Evolutionary conservation across 306 rosid genomes (phyloP), one percentile per base, ranked within the genome.

Genomic region (Vigna trinervia): DNA sequence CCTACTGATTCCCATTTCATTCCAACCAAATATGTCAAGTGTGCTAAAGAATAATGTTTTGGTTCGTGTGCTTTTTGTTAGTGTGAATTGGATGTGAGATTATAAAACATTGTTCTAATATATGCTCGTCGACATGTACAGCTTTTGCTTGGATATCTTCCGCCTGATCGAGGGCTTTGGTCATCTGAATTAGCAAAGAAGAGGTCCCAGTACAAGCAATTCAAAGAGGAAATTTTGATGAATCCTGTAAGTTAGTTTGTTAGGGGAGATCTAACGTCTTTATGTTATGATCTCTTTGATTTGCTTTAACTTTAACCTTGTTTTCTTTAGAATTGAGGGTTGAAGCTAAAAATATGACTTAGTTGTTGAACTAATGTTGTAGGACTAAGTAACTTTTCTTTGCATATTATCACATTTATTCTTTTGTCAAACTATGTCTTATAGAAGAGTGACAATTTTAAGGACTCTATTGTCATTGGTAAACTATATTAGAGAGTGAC

Each of bases 71-170:
- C 17, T 72, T 66, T 46, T 66, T 5, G 64, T 53, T 72, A 75
- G 19, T 59, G 41, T 19, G 19, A 56, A n/a, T 4, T 52, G 68
- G 69, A 15, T 73, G 52, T 64, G 50, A 80, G 67, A 61, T 76
- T 26, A 51, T 51, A 9, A 17, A 53, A 9, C 14, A 26, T 41
- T 32, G 20, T 62, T 74, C 53, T 15, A 43, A 70, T 68, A 77
- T 48, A 80, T 81, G 80, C 36, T 78, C 23, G 69, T 83, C 71
- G 84, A 34, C 19, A 58, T 60, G 36, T 82, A 76, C 88, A 96
- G 99, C 92, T 96, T 75, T 91, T 96, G 79, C 91, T 96, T 43
- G 93, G 94, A 53, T 96, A 92, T 90, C 88, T 96, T 80, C 98
- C 92, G 0, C 89, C 83, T 13, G 97, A 96, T 85, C 93, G 92